Percentiles rank a stretch among this genome's conserved stretches.
Conservation (phyloP, 305 asterid species). For the Solanum hybrid region DNA sequence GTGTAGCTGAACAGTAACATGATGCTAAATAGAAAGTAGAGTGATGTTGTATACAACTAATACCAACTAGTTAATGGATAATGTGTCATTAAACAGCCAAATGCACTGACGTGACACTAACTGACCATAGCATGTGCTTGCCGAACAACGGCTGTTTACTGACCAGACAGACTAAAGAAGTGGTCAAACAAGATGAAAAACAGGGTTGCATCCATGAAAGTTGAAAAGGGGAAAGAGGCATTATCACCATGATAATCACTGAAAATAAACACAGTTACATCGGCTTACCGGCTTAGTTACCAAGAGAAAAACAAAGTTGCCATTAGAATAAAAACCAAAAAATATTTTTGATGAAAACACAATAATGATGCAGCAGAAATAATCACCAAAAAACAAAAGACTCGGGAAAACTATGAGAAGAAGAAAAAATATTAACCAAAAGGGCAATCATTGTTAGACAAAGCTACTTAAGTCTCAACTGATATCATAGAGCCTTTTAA, state of each 20-base stretch:
- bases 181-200: not conserved
- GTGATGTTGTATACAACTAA: not conserved
- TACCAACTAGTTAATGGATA: not conserved
- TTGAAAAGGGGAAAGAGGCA: not conserved
- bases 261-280: not conserved
- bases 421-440: not conserved
- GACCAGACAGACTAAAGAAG: not conserved
- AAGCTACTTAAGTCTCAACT: not conserved
- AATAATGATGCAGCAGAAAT: not conserved
- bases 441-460: not conserved
- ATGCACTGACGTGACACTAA: not conserved
- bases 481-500: not conserved
- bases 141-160: not conserved
- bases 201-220: not conserved
- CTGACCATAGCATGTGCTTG: not conserved
- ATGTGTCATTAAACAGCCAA: not conserved
- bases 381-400: not conserved
- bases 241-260: not conserved
- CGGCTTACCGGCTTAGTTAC: not conserved
- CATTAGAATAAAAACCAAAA: not conserved
- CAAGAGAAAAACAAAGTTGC: not conserved
- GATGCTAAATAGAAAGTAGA: not conserved
- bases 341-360: not conserved
- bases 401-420: not conserved
- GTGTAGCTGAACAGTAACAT: not conserved